Conservation (phyloP, 495 filamentous ascomycete genomes). For the Stereocaulon alpinum region DNA sequence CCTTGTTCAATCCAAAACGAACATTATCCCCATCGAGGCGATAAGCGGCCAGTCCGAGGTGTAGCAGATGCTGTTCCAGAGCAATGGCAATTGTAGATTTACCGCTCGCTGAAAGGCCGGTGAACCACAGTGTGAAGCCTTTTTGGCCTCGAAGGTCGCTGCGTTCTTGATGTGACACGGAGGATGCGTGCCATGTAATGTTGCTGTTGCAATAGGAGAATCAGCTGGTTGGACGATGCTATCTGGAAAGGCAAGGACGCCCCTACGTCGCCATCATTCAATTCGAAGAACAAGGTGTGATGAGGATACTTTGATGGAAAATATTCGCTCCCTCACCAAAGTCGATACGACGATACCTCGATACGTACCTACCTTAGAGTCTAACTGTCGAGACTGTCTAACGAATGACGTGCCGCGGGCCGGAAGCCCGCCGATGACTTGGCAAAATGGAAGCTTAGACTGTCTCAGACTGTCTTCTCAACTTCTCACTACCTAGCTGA, state of each 20-base stretch:
- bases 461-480: too few species aligned
- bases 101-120: slow-evolving; percentile 85
- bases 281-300: neutral
- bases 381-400: too few species aligned
- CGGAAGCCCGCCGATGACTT: too few species aligned
- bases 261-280: slow-evolving; percentile 40
- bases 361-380: too few species aligned
- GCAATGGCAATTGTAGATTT: slow-evolving; percentile 95
- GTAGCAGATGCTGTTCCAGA: slow-evolving; percentile 89
- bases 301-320: too few species aligned
- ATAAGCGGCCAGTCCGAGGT: slow-evolving; percentile 72
- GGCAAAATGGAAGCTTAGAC: too few species aligned
- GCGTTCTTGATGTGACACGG: slow-evolving; percentile 78
- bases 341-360: too few species aligned
- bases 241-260: neutral
- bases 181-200: slow-evolving; percentile 94
- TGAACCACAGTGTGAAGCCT: slow-evolving; percentile 96
- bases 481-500: too few species aligned
- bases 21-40: slow-evolving; percentile 97
- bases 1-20: slow-evolving; percentile 94
- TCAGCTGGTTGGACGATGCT: neutral
- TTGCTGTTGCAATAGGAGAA: slow-evolving; percentile 50
- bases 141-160: slow-evolving; percentile 66
- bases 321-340: too few species aligned
- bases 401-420: too few species aligned